Base-by-base conservation (phyloP, 768 basidiomycete genomes). In the Hericium rajendrae region DNA sequence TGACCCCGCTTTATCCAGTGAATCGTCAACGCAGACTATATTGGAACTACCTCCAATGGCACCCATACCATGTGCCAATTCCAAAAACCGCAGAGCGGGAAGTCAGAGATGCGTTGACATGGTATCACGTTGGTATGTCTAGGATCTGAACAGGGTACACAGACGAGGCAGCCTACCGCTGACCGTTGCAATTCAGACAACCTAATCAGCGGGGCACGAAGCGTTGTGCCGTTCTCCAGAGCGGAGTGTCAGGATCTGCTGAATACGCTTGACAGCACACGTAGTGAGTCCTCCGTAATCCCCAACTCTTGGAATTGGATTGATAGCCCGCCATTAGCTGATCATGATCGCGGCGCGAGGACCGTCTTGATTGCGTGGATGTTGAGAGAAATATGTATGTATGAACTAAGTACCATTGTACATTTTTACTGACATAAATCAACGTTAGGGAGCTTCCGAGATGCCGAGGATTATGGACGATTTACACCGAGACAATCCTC, bases 171-270 rank as follows among this genome's bases (percentile, higher is more conserved):
- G 32, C 8, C 6, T 32, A 8, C 8, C 32, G 6, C 32, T 32
- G 32, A 32, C 12, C 18, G 16, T 20, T 16, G n/a, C n/a, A 11
- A 41, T 6, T 73, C 72, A 56, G 80, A 81, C 58, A 81, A 82
- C 61, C 62, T 81, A 46, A 75, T 77, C 46, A 72, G 73, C 18
- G 77, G 76, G 22, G 48, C 69, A 3, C 70, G 64, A 48, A 78
- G 77, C 59, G 66, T 71, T 2, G 78, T 76, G 15, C 80, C 81
- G 2, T 82, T 82, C 59, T 80, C 80, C 1, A 80, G 79, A 64
- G 51, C 57, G 2, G 79, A 82, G 68, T 81, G 80, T 53, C 76
- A 79, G 61, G 76, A 81, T 53, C 67, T 82, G 15, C 67, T 74
- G 2, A 66, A 67, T n/a, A 64, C 76, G 6, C 54, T 68, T 1